Evolutionary conservation across 2,329 filamentous ascomycete genomes (phyloP), one percentile per base, ranked within the genome.

Genomic region (Phyllosticta citrichinensis): DNA sequence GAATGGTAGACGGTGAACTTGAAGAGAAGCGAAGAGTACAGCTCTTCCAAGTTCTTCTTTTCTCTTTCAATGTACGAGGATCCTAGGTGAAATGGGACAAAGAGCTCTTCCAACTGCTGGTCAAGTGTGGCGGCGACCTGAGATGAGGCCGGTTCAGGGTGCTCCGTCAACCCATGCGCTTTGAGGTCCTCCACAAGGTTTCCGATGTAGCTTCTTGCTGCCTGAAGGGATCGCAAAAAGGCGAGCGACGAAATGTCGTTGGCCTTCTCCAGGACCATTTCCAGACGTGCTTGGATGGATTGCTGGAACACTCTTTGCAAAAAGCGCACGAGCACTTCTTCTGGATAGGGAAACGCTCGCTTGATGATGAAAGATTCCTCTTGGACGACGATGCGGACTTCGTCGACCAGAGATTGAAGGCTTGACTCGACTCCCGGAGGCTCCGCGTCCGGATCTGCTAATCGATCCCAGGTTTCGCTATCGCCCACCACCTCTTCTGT

Each of bases 301-400:
- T 99, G 94, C 71, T 99, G 94, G 70, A 99, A 99, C 11, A 99
- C 88, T 66, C 94, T 84, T 74, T 99, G 94, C 57, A 99, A 82
- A 68, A 99, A 99, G 68, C 93, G 93, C 65, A 87, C 87, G 57
- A 99, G 78, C 1, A 99, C 94, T 63, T 93, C 92, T 68, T 99
- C 94, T 67, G 96, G 93, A 73, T 92, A 97, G 0, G 94, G 94
- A 70, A 99, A 99, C 0, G 94, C 93, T 57, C 91, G 85, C 74
- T 94, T 96, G 73, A 99, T 97, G 72, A 97, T 96, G 66, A 91
- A 89, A 10, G 93, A 97, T 70, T 99, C 94, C 69, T 97, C 93
- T 71, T 97, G 93, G 75, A 97, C 91, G 54, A 97, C 91, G 54
- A 97, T 87, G 73, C 88, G 91, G 68, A 97, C 92, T 73, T 99